phyloP scores from a whole-genome alignment of 148 eudicot species.

The Selenicereus undatus region DNA sequence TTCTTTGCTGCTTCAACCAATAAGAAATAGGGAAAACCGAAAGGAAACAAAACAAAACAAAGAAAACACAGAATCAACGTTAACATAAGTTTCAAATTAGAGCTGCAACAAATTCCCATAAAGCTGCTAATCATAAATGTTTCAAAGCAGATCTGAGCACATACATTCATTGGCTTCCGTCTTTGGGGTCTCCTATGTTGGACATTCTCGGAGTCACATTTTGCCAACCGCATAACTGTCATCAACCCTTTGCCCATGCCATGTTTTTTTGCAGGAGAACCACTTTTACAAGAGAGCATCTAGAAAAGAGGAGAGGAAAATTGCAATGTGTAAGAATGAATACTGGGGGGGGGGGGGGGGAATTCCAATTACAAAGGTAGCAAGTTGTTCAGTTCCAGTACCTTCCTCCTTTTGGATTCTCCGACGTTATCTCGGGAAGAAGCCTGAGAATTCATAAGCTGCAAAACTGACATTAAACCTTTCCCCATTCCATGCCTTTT shows the following conservation, averaged over 20 bases:
- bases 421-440: conserved; percentile 18
- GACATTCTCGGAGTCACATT: conserved; percentile 39
- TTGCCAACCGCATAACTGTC: conserved; percentile 41
- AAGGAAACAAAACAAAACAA: neutral
- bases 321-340: neutral
- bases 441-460: conserved; percentile 19
- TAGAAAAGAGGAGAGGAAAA: conserved; percentile 6
- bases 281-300: conserved; percentile 19
- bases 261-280: conserved; percentile 23
- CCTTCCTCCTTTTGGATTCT: conserved; percentile 36
- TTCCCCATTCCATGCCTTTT: conserved; percentile 82
- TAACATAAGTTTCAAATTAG: conserved; percentile 4
- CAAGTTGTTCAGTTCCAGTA: conserved; percentile 16
- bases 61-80: neutral
- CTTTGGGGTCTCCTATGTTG: conserved; percentile 41
- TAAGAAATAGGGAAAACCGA: neutral
- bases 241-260: conserved; percentile 50
- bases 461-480: conserved; percentile 64
- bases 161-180: conserved; percentile 51
- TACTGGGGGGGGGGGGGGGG: neutral
- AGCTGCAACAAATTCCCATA: conserved; percentile 9
- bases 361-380: neutral
- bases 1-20: conserved; percentile 40
- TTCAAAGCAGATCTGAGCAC: conserved; percentile 24
- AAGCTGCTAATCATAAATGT: neutral